phyloP scores from a whole-genome alignment of 2,329 filamentous ascomycete species.

The Pseudogymnoascus sp. region DNA sequence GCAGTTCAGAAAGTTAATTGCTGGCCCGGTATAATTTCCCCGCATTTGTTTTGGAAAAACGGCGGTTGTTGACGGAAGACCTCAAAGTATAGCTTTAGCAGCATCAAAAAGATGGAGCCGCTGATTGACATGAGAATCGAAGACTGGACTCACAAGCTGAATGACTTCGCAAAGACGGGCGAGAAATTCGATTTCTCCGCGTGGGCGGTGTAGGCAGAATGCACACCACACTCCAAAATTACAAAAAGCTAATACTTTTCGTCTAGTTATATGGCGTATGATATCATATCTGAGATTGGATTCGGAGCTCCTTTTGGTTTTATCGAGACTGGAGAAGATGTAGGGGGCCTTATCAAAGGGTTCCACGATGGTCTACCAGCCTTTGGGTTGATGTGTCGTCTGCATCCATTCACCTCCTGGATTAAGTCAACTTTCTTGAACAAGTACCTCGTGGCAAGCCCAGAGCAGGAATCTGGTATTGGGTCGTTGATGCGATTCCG shows the following conservation, averaged over 20 bases:
- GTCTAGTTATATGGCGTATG: slow-evolving; percentile 43
- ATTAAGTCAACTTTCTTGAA: slow-evolving; percentile 44
- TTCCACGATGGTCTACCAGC: slow-evolving; percentile 44
- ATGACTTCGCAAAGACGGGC: slow-evolving; percentile 37
- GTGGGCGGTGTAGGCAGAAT: slow-evolving; percentile 39
- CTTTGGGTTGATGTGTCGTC: slow-evolving; percentile 42
- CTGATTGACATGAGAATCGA: slow-evolving; percentile 42
- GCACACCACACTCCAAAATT: not conserved
- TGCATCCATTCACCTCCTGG: slow-evolving; percentile 47
- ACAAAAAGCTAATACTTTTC: not conserved
- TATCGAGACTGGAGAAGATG: slow-evolving; percentile 41
- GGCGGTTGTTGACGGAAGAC: slow-evolving; percentile 12
- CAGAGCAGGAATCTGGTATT: slow-evolving; percentile 45
- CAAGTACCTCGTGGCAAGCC: slow-evolving; percentile 44
- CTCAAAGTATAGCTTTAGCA: slow-evolving; percentile 41
- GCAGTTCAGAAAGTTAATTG: slow-evolving; percentile 44
- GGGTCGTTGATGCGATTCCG: slow-evolving; percentile 50
- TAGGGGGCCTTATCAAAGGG: slow-evolving; percentile 44
- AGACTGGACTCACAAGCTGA: slow-evolving; percentile 42
- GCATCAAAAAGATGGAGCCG: slow-evolving; percentile 51
- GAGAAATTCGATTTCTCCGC: slow-evolving; percentile 45
- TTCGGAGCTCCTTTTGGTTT: slow-evolving; percentile 50
- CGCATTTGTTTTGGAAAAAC: not conserved
- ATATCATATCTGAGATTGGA: slow-evolving; percentile 47
- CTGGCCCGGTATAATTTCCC: slow-evolving; percentile 31